A percentile compares a stretch with the other conserved stretches of the same genome.
Evolutionary conservation across 2,329 filamentous ascomycete genomes (phyloP).

Genomic region (Trichoderma afroharzianum): DNA sequence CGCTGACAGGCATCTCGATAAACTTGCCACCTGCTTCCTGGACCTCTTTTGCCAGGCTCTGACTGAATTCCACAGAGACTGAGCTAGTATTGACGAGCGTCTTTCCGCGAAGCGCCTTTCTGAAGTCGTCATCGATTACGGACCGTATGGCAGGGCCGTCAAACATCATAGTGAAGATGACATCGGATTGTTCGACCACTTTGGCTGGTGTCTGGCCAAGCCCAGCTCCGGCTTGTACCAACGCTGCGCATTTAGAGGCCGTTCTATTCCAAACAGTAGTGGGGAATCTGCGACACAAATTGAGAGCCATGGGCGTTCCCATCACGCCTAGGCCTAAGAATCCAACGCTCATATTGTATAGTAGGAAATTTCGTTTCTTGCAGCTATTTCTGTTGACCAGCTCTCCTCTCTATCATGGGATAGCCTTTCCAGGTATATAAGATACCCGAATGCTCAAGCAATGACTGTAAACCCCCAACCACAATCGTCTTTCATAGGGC

Average conservation of each 20-base stretch:
- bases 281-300: slow-evolving; percentile 27
- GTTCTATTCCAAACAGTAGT: slow-evolving; percentile 33
- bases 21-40: slow-evolving; percentile 27
- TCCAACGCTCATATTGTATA: slow-evolving; percentile 23
- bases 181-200: slow-evolving; percentile 27
- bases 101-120: slow-evolving; percentile 27
- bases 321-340: slow-evolving; percentile 33
- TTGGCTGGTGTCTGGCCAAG: slow-evolving; percentile 25
- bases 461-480: neutral
- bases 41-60: slow-evolving; percentile 23
- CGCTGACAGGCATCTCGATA: slow-evolving; percentile 36
- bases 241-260: slow-evolving; percentile 25
- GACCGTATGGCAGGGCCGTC: slow-evolving; percentile 26
- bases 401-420: neutral
- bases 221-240: slow-evolving; percentile 23
- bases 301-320: slow-evolving; percentile 34
- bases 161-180: slow-evolving; percentile 33
- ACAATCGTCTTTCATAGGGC: neutral
- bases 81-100: slow-evolving; percentile 32
- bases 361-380: neutral
- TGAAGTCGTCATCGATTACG: slow-evolving; percentile 25
- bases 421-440: neutral
- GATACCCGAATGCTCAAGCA: neutral
- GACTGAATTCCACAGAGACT: slow-evolving; percentile 27
- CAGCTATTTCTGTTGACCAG: neutral